Base-by-base conservation (phyloP, 2,329 filamentous ascomycete species). In the Metarhizium robertsii region DNA sequence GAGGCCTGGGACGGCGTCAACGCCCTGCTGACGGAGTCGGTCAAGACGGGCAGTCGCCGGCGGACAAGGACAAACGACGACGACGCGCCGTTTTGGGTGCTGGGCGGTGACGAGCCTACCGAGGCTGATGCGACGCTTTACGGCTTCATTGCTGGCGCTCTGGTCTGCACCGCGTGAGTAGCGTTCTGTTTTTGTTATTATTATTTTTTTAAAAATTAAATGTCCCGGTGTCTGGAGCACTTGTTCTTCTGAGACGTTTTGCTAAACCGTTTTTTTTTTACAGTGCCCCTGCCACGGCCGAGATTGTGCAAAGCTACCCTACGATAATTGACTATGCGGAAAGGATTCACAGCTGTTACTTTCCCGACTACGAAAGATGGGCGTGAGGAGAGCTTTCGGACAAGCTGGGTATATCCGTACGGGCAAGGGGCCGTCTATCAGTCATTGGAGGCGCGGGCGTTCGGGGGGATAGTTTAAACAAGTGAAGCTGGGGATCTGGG, bases 91-190 rank as follows among this genome's bases (percentile, higher is more conserved):
- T 85, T 85, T 60, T 86, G 83, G 82, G 63, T 79, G 1, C 65
- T 85, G 13, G 81, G 80, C 1, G 76, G 79, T 0, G 60, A 73
- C 0, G 60, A 65, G 2, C 81, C 82, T 3, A 81, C 78, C 0
- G 82, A 86, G 60, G 79, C 73, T 1, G 83, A 87, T 64, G 71
- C 78, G 1, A 71, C 71, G 0, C 49, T 86, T 5, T 86, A 79
- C 66, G 83, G 79, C 0, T 85, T 85, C 60, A 67, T 85, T 40
- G 68, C 71, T 14, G 77, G 76, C n/a, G 70, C 69, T 1, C 64
- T 86, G 58, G 62, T 81, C 2, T 79, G 75, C 59, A 69, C 69
- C 16, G 78, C 80, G 79, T 84, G 66, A 70, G 79, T 77, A 5
- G 18, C 18, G 18, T 20, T 20, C 18, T 30, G 3, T 14, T 10